Percentiles rank a stretch among this genome's conserved stretches.
Evolutionary conservation across 2,329 filamentous ascomycete genomes (phyloP).

Genomic region (Pseudogymnoascus sp.): DNA sequence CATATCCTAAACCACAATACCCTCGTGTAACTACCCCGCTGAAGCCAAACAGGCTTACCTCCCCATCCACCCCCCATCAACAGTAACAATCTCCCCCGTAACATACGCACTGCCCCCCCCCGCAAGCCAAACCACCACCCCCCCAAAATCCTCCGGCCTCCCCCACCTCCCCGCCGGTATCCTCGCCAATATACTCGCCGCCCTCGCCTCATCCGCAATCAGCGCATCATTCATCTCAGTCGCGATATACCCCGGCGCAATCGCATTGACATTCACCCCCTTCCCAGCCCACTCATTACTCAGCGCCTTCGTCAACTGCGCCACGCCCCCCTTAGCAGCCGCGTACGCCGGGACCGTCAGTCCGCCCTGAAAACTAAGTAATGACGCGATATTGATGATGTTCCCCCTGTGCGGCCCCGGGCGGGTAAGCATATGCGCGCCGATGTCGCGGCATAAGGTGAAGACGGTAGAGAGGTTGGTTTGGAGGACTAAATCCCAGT

Average conservation of each 20-base stretch:
- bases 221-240: conserved; percentile 93
- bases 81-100: conserved; percentile 69
- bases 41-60: too few relatives aligned
- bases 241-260: conserved; percentile 81
- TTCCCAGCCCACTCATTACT: conserved; percentile 78
- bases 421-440: conserved; percentile 65
- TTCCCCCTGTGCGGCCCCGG: conserved; percentile 46
- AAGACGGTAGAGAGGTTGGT: conserved; percentile 82
- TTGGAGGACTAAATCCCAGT: conserved; percentile 75
- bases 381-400: conserved; percentile 74
- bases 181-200: conserved; percentile 64
- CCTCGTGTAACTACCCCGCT: too few relatives aligned
- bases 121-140: conserved; percentile 67
- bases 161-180: conserved; percentile 85
- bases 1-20: not conserved
- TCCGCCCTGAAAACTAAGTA: conserved; percentile 77
- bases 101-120: conserved; percentile 72
- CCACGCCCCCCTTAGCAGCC: conserved; percentile 72
- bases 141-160: conserved; percentile 78
- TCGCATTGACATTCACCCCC: conserved; percentile 77
- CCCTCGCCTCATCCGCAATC: conserved; percentile 59
- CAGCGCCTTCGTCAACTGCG: conserved; percentile 74
- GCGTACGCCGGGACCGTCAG: conserved; percentile 81
- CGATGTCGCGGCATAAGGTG: conserved; percentile 65
- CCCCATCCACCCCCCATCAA: conserved; percentile 93